Evolutionary conservation across 495 filamentous ascomycete genomes (phyloP).

Genomic region (Penicillium paxilli): DNA sequence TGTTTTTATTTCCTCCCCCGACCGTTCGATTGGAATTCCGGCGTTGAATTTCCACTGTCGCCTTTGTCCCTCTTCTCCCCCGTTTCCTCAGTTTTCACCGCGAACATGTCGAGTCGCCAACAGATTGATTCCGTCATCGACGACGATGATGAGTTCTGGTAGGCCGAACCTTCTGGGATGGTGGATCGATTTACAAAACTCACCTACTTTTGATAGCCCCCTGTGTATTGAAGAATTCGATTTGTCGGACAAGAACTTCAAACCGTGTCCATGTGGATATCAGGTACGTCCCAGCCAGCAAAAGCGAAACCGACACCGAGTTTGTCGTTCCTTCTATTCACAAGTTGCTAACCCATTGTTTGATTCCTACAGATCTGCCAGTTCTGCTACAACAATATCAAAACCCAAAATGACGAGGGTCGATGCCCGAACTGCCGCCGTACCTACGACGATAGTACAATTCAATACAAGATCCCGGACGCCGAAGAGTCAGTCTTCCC

Average conservation of each 20-base stretch:
- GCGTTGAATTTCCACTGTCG: conserved; percentile 28
- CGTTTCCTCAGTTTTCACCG: conserved; percentile 20
- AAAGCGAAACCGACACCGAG: background rate
- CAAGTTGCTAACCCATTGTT: conserved; percentile 13
- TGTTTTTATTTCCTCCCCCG: conserved; percentile 21
- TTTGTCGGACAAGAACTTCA: conserved; percentile 94
- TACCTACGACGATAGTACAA: conserved; percentile 92
- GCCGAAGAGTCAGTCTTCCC: conserved; percentile 74
- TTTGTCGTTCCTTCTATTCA: background rate
- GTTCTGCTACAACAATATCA: conserved; percentile 99
- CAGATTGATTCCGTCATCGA: conserved; percentile 97
- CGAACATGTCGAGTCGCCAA: conserved; percentile 59
- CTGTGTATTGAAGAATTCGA: conserved; percentile 99
- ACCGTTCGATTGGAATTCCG: conserved; percentile 27
- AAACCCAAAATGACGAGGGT: conserved; percentile 85
- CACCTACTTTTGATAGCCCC: conserved; percentile 58
- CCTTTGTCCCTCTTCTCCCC: conserved; percentile 12
- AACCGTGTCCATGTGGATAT: conserved; percentile 96
- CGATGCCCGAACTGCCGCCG: conserved; percentile 94
- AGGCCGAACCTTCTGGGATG: conserved; percentile 27
- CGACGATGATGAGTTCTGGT: conserved; percentile 94
- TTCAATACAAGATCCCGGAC: conserved; percentile 91
- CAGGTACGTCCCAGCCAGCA: conserved; percentile 61
- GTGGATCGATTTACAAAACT: conserved; percentile 6
- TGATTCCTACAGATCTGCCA: conserved; percentile 75